Base-by-base conservation (phyloP, 306 rosid species). In the Elaeagnus macrophylla region DNA sequence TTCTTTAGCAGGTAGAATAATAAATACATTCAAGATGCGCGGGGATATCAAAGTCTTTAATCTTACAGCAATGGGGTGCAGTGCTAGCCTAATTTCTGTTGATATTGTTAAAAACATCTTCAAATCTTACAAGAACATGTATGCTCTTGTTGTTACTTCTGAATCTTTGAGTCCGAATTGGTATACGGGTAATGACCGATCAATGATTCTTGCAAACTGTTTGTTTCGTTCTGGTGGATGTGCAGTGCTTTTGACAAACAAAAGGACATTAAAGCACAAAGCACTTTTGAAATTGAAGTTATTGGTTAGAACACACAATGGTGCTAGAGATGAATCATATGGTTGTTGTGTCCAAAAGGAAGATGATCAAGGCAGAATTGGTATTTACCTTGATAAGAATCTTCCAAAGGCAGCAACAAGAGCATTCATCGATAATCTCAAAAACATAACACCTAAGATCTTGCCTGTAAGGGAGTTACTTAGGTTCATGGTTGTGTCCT, bases 1-100 rank as follows among this genome's bases (percentile, higher is more conserved):
- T 17, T 87, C 89, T 12, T 78, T 87, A 13, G 60, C 95, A 0
- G 62, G 94, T 6, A 67, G 94, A 3, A 83, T 87, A 16, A 44
- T 81, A 13, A 87, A 87, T 77, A 68, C 76, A 16, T 87, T 83
- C 44, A 83, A 79, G 39, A 83, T 79, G 95, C 74, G 82, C 54
- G 77, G 78, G 14, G 72, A 77, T 32, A 38, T 87, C 0, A 87
- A 83, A 53, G 64, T 75, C 12, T 70, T 76, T 65, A 87, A 87
- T 60, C 88, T 87, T 7, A 43, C 95, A 0, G 94, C 94, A 51
- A 87, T 87, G 94, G 94, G 95, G 4, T 83, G 89, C 54, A 81
- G 94, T 59, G 89, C 86, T 9, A 87, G 93, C 35, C 77, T 83
- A 5, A 77, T 83, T 0, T 86, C 77, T 0, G 62, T 87, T 15